Conservation (phyloP, 1,284 basidiomycete genomes). For the Schizophyllum amplum region DNA sequence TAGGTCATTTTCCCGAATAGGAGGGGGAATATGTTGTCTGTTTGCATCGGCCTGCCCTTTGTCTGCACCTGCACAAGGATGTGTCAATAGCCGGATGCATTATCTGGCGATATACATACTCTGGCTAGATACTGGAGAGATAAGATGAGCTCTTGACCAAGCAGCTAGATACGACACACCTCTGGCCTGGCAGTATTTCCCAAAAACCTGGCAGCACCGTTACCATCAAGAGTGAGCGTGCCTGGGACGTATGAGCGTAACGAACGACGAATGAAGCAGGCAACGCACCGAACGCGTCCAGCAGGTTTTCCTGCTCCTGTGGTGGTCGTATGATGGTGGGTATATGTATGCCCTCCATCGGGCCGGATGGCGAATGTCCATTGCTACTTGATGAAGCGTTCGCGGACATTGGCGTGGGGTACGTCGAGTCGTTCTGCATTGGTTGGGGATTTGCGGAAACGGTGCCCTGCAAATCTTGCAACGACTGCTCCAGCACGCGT, state of each 20-base stretch:
- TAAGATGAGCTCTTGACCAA: constrained; percentile 1
- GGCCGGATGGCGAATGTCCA: not conserved
- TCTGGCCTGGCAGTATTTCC: constrained; percentile 59
- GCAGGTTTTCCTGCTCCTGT: constrained; percentile 35
- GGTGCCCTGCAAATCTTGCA: constrained; percentile 38
- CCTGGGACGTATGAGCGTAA: no score
- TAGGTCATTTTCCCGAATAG: not conserved
- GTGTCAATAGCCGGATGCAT: not conserved
- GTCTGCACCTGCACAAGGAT: not conserved
- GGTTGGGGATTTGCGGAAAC: constrained; percentile 40
- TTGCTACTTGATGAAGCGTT: not conserved
- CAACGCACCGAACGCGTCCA: constrained; percentile 60
- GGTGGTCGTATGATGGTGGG: constrained; percentile 6
- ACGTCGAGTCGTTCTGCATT: constrained; percentile 13
- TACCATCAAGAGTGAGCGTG: constrained; percentile 46
- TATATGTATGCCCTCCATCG: not conserved
- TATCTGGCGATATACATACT: constrained; percentile 23
- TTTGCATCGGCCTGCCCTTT: constrained; percentile 14
- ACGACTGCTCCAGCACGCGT: constrained; percentile 48
- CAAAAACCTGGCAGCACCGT: constrained; percentile 48
- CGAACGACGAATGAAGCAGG: no score
- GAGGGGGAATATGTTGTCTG: constrained; percentile 11
- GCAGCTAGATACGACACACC: constrained; percentile 26
- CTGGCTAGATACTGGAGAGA: constrained; percentile 40
- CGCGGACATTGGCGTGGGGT: not conserved